Conservation (phyloP, 768 basidiomycete species). For the Boletus subcaerulescens region DNA sequence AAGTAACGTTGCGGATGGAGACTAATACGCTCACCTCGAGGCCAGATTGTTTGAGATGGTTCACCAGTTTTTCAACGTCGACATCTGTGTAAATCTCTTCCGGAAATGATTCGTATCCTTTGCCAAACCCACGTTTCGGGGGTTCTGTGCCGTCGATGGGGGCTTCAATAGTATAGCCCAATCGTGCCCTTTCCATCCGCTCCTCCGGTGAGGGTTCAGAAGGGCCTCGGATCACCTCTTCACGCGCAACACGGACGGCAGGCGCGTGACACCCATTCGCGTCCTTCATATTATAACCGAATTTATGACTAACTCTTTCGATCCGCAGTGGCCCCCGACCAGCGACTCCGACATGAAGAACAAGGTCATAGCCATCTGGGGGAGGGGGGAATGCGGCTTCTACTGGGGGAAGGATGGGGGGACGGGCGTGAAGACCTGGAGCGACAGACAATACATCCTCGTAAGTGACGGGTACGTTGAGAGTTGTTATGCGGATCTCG, state of each 20-base stretch:
- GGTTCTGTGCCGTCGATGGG: conserved; percentile 28
- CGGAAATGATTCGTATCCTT: conserved; percentile 35
- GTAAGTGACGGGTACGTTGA: conserved; percentile 60
- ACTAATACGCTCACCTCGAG: conserved; percentile 28
- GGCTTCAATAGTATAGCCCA: conserved; percentile 28
- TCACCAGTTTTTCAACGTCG: conserved; percentile 36
- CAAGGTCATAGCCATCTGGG: conserved; percentile 58
- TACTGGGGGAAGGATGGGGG: conserved; percentile 47
- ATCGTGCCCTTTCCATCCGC: conserved; percentile 28
- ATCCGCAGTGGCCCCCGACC: conserved; percentile 60
- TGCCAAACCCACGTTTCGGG: conserved; percentile 35
- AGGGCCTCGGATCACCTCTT: conserved; percentile 19
- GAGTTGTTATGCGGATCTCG: conserved; percentile 56
- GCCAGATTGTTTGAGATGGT: conserved; percentile 32
- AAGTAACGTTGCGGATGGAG: not conserved
- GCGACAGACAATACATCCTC: conserved; percentile 51
- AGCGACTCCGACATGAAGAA: conserved; percentile 69
- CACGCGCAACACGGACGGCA: conserved; percentile 28
- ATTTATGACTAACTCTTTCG: conserved; percentile 64
- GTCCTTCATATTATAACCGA: conserved; percentile 69
- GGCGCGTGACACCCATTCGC: conserved; percentile 57
- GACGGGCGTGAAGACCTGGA: conserved; percentile 58
- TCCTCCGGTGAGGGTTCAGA: conserved; percentile 25
- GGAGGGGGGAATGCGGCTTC: conserved; percentile 39
- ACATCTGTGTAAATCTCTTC: conserved; percentile 38